A percentile compares a stretch with the other conserved stretches of the same genome.
phyloP scores from a whole-genome alignment of 2,329 filamentous ascomycete species.

The Keithomyces neogunnii region DNA sequence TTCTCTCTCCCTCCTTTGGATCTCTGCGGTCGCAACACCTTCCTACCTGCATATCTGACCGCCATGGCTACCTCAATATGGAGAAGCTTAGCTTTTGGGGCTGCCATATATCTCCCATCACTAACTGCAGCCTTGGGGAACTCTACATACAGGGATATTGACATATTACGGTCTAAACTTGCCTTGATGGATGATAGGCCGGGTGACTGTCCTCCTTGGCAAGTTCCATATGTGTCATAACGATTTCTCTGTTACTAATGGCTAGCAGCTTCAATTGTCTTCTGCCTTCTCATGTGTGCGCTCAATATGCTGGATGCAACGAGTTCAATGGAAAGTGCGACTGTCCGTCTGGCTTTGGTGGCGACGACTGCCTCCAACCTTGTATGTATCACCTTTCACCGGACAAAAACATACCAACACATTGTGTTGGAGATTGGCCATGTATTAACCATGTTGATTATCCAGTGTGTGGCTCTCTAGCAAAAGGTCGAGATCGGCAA shows the following conservation, averaged over 20 bases:
- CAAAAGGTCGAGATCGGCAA: constrained; percentile 69
- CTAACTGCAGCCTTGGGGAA: constrained; percentile 31
- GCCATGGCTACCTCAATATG: constrained; percentile 31
- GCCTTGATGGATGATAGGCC: constrained; percentile 66
- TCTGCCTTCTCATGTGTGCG: constrained; percentile 81
- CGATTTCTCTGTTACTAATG: constrained; percentile 19
- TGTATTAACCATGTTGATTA: not conserved
- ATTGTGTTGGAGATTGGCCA: not conserved
- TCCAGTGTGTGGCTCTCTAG: constrained; percentile 74
- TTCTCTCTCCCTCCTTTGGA: not conserved
- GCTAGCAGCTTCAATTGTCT: constrained; percentile 86
- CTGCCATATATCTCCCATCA: constrained; percentile 31
- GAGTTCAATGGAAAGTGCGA: constrained; percentile 85
- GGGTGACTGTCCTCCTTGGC: constrained; percentile 72
- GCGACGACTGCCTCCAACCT: constrained; percentile 85
- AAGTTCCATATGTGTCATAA: constrained; percentile 13
- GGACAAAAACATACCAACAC: not conserved
- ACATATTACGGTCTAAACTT: constrained; percentile 57
- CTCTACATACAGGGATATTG: constrained; percentile 52
- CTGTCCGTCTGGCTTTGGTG: constrained; percentile 87
- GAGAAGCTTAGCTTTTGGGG: constrained; percentile 30
- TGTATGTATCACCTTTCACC: constrained; percentile 32
- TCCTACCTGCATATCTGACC: constrained; percentile 11
- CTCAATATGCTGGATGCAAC: constrained; percentile 85
- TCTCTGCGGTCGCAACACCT: constrained; percentile 7